These are phyloP conservation scores for Fomes fomentarius DNA, from an alignment of 1,284 basidiomycete species.

Conservation along the genomic window DNA sequence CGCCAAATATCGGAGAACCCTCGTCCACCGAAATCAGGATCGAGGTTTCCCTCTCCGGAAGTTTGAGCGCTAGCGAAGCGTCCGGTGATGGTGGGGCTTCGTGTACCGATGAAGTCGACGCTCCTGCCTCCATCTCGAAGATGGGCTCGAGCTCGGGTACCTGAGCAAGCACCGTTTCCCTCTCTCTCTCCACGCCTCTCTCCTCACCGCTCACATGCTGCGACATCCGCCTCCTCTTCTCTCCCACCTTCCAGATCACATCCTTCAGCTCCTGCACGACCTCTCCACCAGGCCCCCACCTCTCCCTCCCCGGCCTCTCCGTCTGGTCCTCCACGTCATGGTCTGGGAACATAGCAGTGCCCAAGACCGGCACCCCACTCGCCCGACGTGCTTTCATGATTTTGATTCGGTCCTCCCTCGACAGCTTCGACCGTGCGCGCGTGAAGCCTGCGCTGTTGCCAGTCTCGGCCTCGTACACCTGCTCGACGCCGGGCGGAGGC, in stretches of 20 bases:
- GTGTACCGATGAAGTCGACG: no score
- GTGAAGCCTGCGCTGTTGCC: conserved; percentile 42
- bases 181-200: not conserved
- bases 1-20: conserved; percentile 1
- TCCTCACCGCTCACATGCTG: conserved; percentile 4
- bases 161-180: not conserved
- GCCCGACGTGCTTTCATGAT: conserved; percentile 59
- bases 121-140: not conserved
- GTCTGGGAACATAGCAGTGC: conserved; percentile 1
- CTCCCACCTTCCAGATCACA: conserved; percentile 82
- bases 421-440: conserved; percentile 62
- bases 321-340: conserved; percentile 1
- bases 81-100: no score
- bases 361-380: conserved; percentile 28
- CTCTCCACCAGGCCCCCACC: conserved; percentile 76
- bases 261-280: conserved; percentile 83
- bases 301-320: conserved; percentile 34
- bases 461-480: conserved; percentile 75
- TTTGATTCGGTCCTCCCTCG: conserved; percentile 72
- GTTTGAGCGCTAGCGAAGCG: not conserved
- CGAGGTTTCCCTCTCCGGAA: conserved; percentile 5
- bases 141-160: not conserved
- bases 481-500: conserved; percentile 67
- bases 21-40: conserved; percentile 4
- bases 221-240: conserved; percentile 59